Evolutionary conservation across 169 alveolate genomes (phyloP).

Genomic region (Plasmodium falciparum): DNA sequence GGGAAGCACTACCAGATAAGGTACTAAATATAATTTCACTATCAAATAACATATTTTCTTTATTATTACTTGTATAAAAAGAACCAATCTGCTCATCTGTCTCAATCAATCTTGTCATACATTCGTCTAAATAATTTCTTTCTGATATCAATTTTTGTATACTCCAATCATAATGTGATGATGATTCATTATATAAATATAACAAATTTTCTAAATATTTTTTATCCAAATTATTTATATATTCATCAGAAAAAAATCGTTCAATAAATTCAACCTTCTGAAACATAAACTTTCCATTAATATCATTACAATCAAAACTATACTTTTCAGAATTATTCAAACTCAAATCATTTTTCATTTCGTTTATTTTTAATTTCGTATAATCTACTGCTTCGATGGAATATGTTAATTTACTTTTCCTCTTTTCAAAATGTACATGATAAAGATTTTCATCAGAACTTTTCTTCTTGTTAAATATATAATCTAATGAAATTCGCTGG

Average conservation of each 20-base stretch:
- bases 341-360: conserved; percentile 30
- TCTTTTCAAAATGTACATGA: conserved; percentile 49
- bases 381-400: conserved; percentile 48
- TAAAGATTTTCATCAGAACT: conserved; percentile 36
- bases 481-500: conserved; percentile 71
- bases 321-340: conserved; percentile 37
- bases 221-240: conserved; percentile 52
- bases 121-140: conserved; percentile 41
- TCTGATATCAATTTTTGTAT: conserved; percentile 51
- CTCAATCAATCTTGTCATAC: conserved; percentile 29
- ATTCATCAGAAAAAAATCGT: conserved; percentile 53
- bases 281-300: conserved; percentile 11
- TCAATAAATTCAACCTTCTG: conserved; percentile 32
- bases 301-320: conserved; percentile 38
- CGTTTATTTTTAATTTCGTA: conserved; percentile 32
- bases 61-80: conserved; percentile 68
- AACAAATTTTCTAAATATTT: conserved; percentile 66
- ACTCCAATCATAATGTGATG: conserved; percentile 73
- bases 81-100: conserved; percentile 67
- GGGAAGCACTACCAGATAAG: conserved; percentile 93
- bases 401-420: conserved; percentile 13
- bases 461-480: conserved; percentile 65
- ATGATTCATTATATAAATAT: conserved; percentile 70
- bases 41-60: conserved; percentile 86
- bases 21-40: conserved; percentile 93